Conservation (phyloP, 371 early-diverging fungal species). For the Apophysomyces trapeziformis region DNA sequence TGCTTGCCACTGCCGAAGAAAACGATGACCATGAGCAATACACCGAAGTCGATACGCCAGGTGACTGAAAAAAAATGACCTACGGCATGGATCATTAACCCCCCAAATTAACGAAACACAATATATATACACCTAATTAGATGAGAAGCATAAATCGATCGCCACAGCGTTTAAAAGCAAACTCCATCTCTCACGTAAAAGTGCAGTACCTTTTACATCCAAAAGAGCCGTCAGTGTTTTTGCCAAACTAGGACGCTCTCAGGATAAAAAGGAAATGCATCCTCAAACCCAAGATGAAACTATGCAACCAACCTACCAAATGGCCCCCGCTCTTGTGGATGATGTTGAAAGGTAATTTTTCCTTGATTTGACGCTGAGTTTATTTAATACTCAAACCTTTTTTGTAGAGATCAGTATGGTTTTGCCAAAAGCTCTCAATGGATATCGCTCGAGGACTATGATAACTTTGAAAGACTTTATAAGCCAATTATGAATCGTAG, state of each 20-base stretch:
- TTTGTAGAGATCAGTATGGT: conserved; percentile 67
- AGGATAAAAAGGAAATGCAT: neutral
- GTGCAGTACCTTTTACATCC: conserved; percentile 12
- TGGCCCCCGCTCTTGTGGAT: conserved; percentile 15
- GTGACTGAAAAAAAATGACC: neutral
- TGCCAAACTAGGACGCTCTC: conserved; percentile 8
- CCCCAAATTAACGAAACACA: too few species aligned
- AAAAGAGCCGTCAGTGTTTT: conserved; percentile 20
- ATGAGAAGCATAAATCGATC: neutral
- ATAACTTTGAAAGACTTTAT: conserved; percentile 62
- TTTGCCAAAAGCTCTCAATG: conserved; percentile 67
- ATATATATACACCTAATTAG: neutral
- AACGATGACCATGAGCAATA: conserved; percentile 1
- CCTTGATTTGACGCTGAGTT: neutral
- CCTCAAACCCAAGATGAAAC: conserved; percentile 22
- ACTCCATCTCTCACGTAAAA: conserved; percentile 11
- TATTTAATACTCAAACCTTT: neutral
- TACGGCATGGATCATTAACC: neutral
- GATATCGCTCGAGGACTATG: conserved; percentile 60
- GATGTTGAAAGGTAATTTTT: conserved; percentile 1
- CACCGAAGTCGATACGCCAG: neutral
- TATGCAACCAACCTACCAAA: conserved; percentile 13
- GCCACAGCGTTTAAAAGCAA: conserved; percentile 17
- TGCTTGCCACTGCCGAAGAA: neutral
- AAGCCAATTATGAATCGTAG: conserved; percentile 62